Conservation (phyloP, 352 stramenopile genomes). For the Globisporangium orthogonon region DNA sequence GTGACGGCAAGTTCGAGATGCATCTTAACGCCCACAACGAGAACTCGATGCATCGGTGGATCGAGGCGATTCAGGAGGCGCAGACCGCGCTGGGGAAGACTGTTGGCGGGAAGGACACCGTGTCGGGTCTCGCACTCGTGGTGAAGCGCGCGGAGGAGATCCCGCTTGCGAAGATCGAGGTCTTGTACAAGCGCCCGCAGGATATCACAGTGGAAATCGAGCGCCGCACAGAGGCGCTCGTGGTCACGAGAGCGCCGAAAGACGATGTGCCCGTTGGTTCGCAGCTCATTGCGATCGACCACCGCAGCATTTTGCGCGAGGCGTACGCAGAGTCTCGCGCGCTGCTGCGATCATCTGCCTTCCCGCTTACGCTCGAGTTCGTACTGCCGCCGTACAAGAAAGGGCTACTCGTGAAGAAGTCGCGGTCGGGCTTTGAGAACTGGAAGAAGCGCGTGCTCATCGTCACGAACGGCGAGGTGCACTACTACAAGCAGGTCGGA, state of each 20-base stretch:
- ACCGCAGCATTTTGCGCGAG: slow-evolving; percentile 54
- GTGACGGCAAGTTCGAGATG: slow-evolving; percentile 80
- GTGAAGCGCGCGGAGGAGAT: slow-evolving; percentile 78
- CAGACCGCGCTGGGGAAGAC: slow-evolving; percentile 49
- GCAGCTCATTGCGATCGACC: slow-evolving; percentile 63
- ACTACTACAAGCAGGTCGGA: slow-evolving; percentile 75
- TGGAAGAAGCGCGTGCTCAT: slow-evolving; percentile 82
- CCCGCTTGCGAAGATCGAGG: slow-evolving; percentile 51
- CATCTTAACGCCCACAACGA: slow-evolving; percentile 80
- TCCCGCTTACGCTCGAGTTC: slow-evolving; percentile 70
- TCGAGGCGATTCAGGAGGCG: slow-evolving; percentile 77
- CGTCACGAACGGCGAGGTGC: slow-evolving; percentile 74
- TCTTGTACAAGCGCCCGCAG: slow-evolving; percentile 49
- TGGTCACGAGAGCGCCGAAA: slow-evolving; percentile 50
- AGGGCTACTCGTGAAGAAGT: slow-evolving; percentile 79
- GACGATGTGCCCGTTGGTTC: slow-evolving; percentile 55
- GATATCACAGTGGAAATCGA: slow-evolving; percentile 73
- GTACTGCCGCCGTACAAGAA: slow-evolving; percentile 80
- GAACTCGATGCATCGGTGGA: slow-evolving; percentile 82
- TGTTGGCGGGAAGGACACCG: slow-evolving; percentile 36
- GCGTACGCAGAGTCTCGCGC: slow-evolving; percentile 49
- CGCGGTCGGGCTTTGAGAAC: slow-evolving; percentile 79
- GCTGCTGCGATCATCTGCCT: slow-evolving; percentile 40
- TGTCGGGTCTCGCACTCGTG: slow-evolving; percentile 58
- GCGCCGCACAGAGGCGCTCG: slow-evolving; percentile 63